Evolutionary conservation across 768 basidiomycete species (phyloP).

Genomic region (Auriscalpium orientale): DNA sequence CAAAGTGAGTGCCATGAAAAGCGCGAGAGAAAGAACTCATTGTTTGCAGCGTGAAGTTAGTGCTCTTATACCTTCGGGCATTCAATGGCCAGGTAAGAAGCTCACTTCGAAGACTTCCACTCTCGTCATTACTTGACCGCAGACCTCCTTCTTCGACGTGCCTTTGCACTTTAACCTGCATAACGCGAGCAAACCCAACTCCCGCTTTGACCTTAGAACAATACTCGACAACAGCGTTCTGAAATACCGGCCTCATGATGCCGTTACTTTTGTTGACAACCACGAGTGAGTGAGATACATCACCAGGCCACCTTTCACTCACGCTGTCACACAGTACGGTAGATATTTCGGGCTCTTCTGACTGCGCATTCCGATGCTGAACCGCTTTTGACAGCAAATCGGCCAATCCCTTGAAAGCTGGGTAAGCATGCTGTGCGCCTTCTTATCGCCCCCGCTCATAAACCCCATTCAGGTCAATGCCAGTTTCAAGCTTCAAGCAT

Average conservation of each 20-base stretch:
- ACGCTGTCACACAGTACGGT: constrained; percentile 47
- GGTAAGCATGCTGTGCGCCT: constrained; percentile 35
- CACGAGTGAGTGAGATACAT: constrained; percentile 56
- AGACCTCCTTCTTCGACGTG: constrained; percentile 89
- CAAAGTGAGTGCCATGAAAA: constrained; percentile 37
- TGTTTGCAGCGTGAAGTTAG: constrained; percentile 33
- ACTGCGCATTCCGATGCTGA: constrained; percentile 1
- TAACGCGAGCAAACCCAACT: constrained; percentile 61
- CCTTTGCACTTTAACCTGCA: constrained; percentile 82
- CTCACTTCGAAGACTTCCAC: not conserved
- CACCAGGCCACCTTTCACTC: constrained; percentile 1
- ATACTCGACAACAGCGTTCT: constrained; percentile 69
- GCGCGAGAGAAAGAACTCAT: too few relatives aligned
- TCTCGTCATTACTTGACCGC: constrained; percentile 3
- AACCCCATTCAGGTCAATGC: constrained; percentile 43
- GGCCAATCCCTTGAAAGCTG: constrained; percentile 80
- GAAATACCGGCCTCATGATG: constrained; percentile 61
- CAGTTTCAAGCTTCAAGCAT: constrained; percentile 76
- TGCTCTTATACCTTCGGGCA: constrained; percentile 51
- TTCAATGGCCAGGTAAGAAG: constrained; percentile 57
- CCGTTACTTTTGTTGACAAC: constrained; percentile 88
- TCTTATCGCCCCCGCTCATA: not conserved
- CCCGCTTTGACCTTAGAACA: constrained; percentile 65
- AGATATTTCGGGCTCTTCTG: constrained; percentile 14
- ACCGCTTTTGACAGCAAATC: constrained; percentile 34